Percentiles rank a stretch among this genome's conserved stretches.
Evolutionary conservation across 2,329 filamentous ascomycete genomes (phyloP).

Genomic region (Sclerotiophoma versabilis): DNA sequence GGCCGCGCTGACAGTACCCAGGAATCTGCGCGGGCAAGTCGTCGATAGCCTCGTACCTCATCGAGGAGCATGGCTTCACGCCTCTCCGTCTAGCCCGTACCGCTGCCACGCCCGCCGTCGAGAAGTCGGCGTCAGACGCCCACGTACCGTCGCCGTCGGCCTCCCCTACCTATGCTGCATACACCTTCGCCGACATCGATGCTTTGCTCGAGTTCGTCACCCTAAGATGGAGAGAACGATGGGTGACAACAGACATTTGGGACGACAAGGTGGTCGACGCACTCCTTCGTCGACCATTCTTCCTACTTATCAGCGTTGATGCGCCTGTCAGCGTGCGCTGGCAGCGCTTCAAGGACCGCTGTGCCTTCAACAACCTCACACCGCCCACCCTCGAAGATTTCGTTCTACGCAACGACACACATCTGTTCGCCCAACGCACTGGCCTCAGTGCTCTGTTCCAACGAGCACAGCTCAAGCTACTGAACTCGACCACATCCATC

Average conservation of each 20-base stretch:
- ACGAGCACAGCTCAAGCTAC: constrained; percentile 80
- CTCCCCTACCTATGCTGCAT: constrained; percentile 25
- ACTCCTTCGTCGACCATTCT: constrained; percentile 83
- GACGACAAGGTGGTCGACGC: constrained; percentile 76
- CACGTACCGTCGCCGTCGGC: constrained; percentile 28
- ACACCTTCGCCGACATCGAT: constrained; percentile 61
- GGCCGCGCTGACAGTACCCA: constrained; percentile 48
- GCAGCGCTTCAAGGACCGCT: constrained; percentile 74
- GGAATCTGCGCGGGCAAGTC: constrained; percentile 94
- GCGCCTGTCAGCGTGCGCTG: constrained; percentile 86
- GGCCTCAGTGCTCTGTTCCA: constrained; percentile 80
- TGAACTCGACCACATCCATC: constrained; percentile 81
- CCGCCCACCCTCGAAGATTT: constrained; percentile 66
- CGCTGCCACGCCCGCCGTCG: constrained; percentile 48
- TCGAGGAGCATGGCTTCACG: constrained; percentile 82
- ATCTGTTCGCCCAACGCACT: constrained; percentile 71
- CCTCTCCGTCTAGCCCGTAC: constrained; percentile 67
- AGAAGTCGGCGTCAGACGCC: constrained; percentile 48
- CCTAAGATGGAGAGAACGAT: constrained; percentile 79
- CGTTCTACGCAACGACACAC: constrained; percentile 70
- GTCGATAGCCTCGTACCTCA: constrained; percentile 86
- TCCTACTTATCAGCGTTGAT: constrained; percentile 90
- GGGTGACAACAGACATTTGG: constrained; percentile 85
- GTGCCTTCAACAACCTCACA: constrained; percentile 55
- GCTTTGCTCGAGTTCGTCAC: constrained; percentile 86